A percentile compares a stretch with the other conserved stretches of the same genome.
phyloP scores from a whole-genome alignment of 1,139 yeast species.

The Insectozyma bohioensis region DNA sequence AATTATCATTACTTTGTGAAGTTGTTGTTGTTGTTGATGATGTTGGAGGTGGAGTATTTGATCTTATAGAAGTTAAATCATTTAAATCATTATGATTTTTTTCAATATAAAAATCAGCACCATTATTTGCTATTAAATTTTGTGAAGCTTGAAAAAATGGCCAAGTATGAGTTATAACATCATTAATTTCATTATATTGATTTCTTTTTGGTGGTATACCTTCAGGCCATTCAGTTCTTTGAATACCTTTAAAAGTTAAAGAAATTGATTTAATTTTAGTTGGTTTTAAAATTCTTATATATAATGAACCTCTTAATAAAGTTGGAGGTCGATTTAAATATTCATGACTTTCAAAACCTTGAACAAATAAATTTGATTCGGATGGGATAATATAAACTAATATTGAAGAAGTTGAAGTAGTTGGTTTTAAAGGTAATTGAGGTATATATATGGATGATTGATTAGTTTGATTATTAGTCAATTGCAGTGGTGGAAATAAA shows the following conservation, averaged over 20 bases:
- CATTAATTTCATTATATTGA: constrained; percentile 63
- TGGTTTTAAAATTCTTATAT: constrained; percentile 70
- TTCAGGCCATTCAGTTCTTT: constrained; percentile 97
- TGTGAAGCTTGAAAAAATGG: constrained; percentile 61
- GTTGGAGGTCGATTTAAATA: constrained; percentile 74
- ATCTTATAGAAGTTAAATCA: constrained; percentile 28
- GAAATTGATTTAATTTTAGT: constrained; percentile 70
- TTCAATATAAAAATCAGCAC: constrained; percentile 53
- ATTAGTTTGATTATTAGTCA: constrained; percentile 15
- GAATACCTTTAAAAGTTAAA: constrained; percentile 66
- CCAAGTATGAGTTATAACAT: constrained; percentile 82
- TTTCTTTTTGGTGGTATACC: constrained; percentile 90
- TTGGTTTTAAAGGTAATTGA: constrained; percentile 48
- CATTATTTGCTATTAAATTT: constrained; percentile 41
- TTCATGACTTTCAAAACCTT: constrained; percentile 75
- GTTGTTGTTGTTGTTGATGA: constrained; percentile 3
- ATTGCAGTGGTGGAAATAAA: constrained; percentile 32
- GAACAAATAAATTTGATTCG: constrained; percentile 76
- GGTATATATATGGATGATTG: constrained; percentile 24
- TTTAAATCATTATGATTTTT: constrained; percentile 30
- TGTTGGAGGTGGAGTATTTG: constrained; percentile 22
- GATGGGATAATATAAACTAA: constrained; percentile 63
- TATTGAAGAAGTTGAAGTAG: constrained; percentile 46
- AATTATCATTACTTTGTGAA: constrained; percentile 14
- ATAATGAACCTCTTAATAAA: constrained; percentile 77